Evolutionary conservation across 1,139 yeast genomes (phyloP).

Genomic region (Debaryomyces subglobosus): DNA sequence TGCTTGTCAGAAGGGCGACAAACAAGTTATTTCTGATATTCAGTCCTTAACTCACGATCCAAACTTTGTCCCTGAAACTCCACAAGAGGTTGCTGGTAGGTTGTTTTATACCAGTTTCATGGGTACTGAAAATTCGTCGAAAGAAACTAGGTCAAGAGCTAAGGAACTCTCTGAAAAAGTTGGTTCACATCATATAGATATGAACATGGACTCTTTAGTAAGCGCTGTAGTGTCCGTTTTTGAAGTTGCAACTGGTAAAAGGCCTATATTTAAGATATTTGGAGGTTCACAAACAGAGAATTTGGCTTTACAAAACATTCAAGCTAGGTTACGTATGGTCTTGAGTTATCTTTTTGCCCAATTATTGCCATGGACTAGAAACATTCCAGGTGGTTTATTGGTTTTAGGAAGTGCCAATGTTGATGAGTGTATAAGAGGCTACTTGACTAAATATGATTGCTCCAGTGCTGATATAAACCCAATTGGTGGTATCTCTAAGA

Average conservation of each 20-base stretch:
- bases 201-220: constrained; percentile 88
- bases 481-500: constrained; percentile 94
- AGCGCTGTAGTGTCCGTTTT: constrained; percentile 72
- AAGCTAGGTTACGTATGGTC: constrained; percentile 95
- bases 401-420: constrained; percentile 97
- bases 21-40: constrained; percentile 76
- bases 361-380: constrained; percentile 90
- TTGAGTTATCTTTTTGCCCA: constrained; percentile 92
- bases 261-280: constrained; percentile 84
- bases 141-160: constrained; percentile 86
- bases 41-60: constrained; percentile 58
- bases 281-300: constrained; percentile 94
- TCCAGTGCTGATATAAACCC: constrained; percentile 97
- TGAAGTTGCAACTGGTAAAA: constrained; percentile 86
- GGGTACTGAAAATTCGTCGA: constrained; percentile 94
- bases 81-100: constrained; percentile 73
- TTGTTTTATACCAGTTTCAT: constrained; percentile 89
- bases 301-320: constrained; percentile 91
- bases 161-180: constrained; percentile 70
- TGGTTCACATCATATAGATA: constrained; percentile 88
- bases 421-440: constrained; percentile 96
- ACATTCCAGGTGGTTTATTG: constrained; percentile 72
- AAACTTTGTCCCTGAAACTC: constrained; percentile 68
- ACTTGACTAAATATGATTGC: constrained; percentile 94
- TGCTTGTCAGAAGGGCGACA: constrained; percentile 66